Evolutionary conservation across 495 filamentous ascomycete genomes (phyloP).

Genomic region (Podospora sp.): DNA sequence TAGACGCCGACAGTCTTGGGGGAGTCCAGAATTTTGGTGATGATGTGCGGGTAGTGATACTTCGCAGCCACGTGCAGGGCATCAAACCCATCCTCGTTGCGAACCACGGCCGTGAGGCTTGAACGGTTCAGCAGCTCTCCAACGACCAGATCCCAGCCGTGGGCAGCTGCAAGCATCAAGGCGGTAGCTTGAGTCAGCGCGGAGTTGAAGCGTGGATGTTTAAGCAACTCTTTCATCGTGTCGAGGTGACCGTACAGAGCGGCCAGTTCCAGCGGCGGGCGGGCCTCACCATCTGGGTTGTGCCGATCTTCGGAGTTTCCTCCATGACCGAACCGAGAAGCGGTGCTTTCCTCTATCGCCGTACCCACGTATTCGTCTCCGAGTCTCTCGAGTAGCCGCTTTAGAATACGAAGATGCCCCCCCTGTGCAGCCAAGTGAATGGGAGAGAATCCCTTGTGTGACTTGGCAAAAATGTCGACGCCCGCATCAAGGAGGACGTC

Average conservation of each 20-base stretch:
- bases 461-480: not conserved
- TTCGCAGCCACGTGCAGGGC: not conserved
- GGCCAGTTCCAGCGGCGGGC: not conserved
- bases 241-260: not conserved
- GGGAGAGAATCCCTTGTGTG: not conserved
- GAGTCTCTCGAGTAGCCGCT: not conserved
- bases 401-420: not conserved
- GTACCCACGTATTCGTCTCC: not conserved
- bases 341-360: not conserved
- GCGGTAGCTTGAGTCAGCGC: not conserved
- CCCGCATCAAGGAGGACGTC: not conserved
- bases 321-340: not conserved
- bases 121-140: not conserved
- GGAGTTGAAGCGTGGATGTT: not conserved
- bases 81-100: not conserved
- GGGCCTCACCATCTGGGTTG: not conserved
- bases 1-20: not conserved
- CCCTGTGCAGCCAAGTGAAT: not conserved
- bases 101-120: not conserved
- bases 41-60: not conserved
- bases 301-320: not conserved
- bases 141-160: not conserved
- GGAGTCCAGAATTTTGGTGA: not conserved
- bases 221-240: not conserved
- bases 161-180: not conserved